Evolutionary conservation across 2,329 filamentous ascomycete species (phyloP), one percentile per base, ranked within the genome.

Genomic region (Fusarium sambucinum): DNA sequence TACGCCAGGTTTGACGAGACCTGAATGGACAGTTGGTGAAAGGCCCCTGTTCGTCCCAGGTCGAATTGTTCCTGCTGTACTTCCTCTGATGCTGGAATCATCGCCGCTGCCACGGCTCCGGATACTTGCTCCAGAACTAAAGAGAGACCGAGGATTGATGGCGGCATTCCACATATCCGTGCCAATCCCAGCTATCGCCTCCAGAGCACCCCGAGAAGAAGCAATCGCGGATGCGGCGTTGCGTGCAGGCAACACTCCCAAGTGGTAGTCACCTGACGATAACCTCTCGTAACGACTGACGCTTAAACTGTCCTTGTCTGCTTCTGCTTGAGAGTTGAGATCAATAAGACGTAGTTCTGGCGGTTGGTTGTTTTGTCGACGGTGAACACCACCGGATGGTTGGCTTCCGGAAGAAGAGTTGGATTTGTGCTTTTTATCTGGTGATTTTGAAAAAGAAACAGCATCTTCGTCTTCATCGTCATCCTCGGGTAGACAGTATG

Each of bases 291-390:
- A 97, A 37, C 94, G 91, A 75, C 92, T 96, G 66, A 98, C 87
- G 45, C 89, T 92, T 19, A 99, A 84, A 25, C 90, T 92, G 77
- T 97, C 94, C 51, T 94, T 93, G 78, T 96, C 93, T 19, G 96
- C 85, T 76, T 96, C 93, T 14, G 94, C 87, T 77, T 98, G 93
- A 0, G 93, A 94, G 27, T 89, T 87, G 12, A 97, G 88, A 76
- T 98, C 93, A 62, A 99, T 96, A 9, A 99, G 86, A 56, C 96
- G 90, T 59, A 99, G 84, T 79, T 99, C 95, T 1, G 96, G 96
- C 21, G 92, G 91, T 27, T 92, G 84, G 32, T 93, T 94, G 73
- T 93, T 96, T 54, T 91, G 89, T 19, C 92, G 89, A 54, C 92
- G 87, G 54, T 86, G 87, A 63, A 90, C 85, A 52, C 91, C 91